These are phyloP conservation scores for Gossypium trilobum DNA, from an alignment of 441 rosid species.

Conservation along the genomic window DNA sequence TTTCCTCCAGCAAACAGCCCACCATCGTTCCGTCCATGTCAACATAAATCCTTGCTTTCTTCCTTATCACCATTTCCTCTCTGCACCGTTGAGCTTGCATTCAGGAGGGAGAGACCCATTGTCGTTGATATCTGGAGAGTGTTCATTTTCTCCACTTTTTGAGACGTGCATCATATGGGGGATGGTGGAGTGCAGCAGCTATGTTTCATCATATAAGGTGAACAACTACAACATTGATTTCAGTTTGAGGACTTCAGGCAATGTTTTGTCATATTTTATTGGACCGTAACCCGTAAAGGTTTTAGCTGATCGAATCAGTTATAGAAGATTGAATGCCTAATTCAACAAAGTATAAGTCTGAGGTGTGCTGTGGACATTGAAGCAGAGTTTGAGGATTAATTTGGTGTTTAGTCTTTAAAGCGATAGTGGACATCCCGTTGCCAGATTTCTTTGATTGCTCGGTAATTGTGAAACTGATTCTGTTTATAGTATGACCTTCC, in stretches of 20 bases:
- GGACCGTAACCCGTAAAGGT: background rate
- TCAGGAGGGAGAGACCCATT: background rate
- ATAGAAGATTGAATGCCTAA: constrained; percentile 2
- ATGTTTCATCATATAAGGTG: background rate
- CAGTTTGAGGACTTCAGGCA: background rate
- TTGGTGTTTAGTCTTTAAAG: background rate
- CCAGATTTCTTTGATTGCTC: constrained; percentile 13
- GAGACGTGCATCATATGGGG: background rate
- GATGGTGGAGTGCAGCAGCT: background rate
- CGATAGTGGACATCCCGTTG: background rate
- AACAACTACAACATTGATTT: background rate
- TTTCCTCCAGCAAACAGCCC: background rate
- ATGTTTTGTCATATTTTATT: background rate
- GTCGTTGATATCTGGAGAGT: background rate
- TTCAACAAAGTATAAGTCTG: background rate
- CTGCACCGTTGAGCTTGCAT: background rate
- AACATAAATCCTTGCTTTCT: no score
- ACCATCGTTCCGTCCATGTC: no score
- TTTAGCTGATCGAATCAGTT: background rate
- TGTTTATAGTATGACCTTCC: constrained; percentile 25
- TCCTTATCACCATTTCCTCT: background rate
- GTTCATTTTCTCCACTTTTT: background rate
- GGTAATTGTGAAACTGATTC: constrained; percentile 19
- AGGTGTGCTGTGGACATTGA: background rate
- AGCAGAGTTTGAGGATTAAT: constrained; percentile 3